These are phyloP conservation scores for Diplocarpon mali DNA, from an alignment of 2,329 filamentous ascomycete genomes.

Conservation along the genomic window DNA sequence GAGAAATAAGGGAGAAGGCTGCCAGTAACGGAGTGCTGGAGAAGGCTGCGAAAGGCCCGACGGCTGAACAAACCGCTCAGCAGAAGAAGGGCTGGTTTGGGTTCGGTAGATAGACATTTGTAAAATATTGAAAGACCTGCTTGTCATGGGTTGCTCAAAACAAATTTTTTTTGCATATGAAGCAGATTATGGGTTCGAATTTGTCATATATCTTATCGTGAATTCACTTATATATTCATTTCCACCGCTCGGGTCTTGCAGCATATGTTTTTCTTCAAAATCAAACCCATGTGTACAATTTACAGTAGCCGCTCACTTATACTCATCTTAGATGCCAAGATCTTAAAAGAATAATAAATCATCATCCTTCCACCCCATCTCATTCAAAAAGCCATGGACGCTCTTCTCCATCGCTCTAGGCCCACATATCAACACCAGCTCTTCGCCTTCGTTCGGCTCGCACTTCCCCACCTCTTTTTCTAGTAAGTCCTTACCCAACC, in stretches of 20 bases:
- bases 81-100: slow-evolving; percentile 70
- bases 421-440: slow-evolving; percentile 69
- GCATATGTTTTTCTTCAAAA: too few species aligned
- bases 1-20: slow-evolving; percentile 29
- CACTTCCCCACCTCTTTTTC: slow-evolving; percentile 42
- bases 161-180: too few species aligned
- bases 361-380: slow-evolving; percentile 60
- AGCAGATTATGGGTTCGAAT: too few species aligned
- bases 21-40: slow-evolving; percentile 12
- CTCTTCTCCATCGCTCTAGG: slow-evolving; percentile 64
- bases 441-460: slow-evolving; percentile 31
- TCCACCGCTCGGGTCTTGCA: too few species aligned
- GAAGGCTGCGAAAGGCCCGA: slow-evolving; percentile 24
- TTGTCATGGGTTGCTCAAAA: neutral
- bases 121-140: neutral
- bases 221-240: too few species aligned
- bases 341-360: slow-evolving; percentile 65
- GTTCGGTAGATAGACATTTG: slow-evolving; percentile 38
- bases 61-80: slow-evolving; percentile 31
- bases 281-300: neutral
- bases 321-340: neutral
- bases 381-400: slow-evolving; percentile 43
- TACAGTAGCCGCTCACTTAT: neutral
- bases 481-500: slow-evolving; percentile 54
- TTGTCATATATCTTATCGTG: too few species aligned